Percentiles rank a stretch among this genome's conserved stretches.
phyloP scores from a whole-genome alignment of 331 rosid species.

The Spiraea crenata region DNA sequence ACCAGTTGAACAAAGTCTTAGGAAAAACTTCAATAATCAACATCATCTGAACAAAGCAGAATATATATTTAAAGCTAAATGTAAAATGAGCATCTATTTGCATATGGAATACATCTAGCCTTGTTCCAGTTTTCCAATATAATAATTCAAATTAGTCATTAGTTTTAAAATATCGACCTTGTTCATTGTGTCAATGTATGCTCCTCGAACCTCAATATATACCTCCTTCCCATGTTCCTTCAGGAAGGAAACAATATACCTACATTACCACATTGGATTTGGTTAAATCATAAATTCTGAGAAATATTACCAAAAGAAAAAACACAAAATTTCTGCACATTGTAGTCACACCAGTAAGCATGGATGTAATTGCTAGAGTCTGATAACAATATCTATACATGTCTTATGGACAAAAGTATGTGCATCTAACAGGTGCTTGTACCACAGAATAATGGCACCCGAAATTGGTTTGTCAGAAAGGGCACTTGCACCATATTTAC shows the following conservation, averaged over 20 bases:
- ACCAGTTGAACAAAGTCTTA: background rate
- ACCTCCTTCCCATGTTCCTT: conserved; percentile 96
- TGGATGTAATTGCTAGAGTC: background rate
- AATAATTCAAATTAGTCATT: conserved; percentile 18
- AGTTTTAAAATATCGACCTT: conserved; percentile 48
- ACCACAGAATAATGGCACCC: background rate
- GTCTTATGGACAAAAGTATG: background rate
- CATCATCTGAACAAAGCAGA: background rate
- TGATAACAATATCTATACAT: background rate
- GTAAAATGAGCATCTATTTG: background rate
- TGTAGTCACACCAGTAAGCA: background rate
- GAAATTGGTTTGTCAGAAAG: no score
- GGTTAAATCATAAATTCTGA: conserved; percentile 21
- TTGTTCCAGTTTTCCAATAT: conserved; percentile 10
- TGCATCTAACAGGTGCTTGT: background rate
- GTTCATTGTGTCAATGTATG: conserved; percentile 93
- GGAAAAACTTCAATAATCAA: background rate
- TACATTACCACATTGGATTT: conserved; percentile 37
- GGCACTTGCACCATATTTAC: background rate
- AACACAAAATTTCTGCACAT: conserved; percentile 20
- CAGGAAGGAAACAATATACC: conserved; percentile 77
- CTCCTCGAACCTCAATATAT: conserved; percentile 83
- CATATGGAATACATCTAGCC: conserved; percentile 5
- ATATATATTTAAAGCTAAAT: background rate
- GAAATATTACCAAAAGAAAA: conserved; percentile 3